Base-by-base conservation (phyloP, 2,329 filamentous ascomycete genomes). In the Cryphonectria naterciae region DNA sequence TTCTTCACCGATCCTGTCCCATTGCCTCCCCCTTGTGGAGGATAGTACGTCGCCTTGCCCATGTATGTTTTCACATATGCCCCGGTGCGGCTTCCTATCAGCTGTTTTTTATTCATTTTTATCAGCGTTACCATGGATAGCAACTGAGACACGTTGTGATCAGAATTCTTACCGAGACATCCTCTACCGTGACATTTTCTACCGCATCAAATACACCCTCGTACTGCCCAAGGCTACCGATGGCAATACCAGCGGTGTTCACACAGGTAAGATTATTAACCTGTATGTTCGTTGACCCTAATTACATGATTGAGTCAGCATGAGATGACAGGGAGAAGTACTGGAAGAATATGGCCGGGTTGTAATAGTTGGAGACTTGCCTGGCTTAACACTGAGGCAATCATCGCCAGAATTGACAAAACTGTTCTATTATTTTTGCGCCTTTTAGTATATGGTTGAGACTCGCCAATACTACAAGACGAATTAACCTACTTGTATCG, bases 11-110 rank as follows among this genome's bases (percentile, higher is more conserved):
- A 62, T 32, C 67, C 67, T 43, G 67, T 68, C 6, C 67, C 67
- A 15, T 68, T 68, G 19, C 67, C 67, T 54, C 67, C 67, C 10
- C 67, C 67, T 19, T 68, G 67, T 8, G 67, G 67, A 39, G 67
- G 67, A 11, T 68, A 68, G 61, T 68, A 68, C 28, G 67, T 68
- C 19, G 58, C 15, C 32, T 68, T 68, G 8, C 67, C 67, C 67
- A 68, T 68, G n/a, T 68, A 68, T 15, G 67, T 68, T 32, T 68
- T 68, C 39, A 68, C 17, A 28, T 68, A 68, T 7, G 67, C 67
- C 28, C 67, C 67, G 1, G 37, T 68, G 4, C 67, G 67, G 35
- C 67, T 68, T 56, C 67, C 67, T n/a, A 68, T 68, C 1, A 68
- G 60, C 67, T 68, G n/a, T 32, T n/a, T 1, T 39, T 17, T 10